phyloP scores from a whole-genome alignment of 192 early-diverging fungal species.

The Obelidium mucronatum region DNA sequence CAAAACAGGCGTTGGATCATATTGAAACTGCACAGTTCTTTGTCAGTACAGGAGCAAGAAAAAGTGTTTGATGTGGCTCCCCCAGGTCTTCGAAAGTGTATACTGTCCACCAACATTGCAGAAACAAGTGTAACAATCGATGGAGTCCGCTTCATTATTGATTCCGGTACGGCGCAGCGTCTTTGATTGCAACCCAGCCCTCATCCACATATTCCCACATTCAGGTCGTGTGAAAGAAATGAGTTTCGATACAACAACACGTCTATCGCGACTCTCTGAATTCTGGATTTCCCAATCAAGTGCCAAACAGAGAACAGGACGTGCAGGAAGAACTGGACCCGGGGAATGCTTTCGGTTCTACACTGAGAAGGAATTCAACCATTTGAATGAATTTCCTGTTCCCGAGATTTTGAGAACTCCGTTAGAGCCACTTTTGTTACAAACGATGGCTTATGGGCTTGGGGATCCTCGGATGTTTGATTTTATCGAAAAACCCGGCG shows the following conservation, averaged over 20 bases:
- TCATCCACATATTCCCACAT: no score
- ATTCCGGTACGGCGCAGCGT: no score
- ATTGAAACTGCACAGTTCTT: slow-evolving; percentile 65
- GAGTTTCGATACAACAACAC: slow-evolving; percentile 59
- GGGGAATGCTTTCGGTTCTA: slow-evolving; percentile 69
- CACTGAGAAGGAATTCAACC: slow-evolving; percentile 62
- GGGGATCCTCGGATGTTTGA: slow-evolving; percentile 71
- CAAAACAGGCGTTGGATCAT: slow-evolving; percentile 72
- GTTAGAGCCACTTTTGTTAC: slow-evolving; percentile 63
- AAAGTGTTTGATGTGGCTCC: slow-evolving; percentile 73
- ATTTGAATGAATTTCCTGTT: slow-evolving; percentile 69
- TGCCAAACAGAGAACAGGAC: slow-evolving; percentile 70
- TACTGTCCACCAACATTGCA: slow-evolving; percentile 68
- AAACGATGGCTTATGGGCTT: slow-evolving; percentile 65
- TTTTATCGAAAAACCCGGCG: slow-evolving; percentile 65
- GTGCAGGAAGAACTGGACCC: slow-evolving; percentile 54
- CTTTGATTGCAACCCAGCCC: no score
- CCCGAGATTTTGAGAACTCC: slow-evolving; percentile 72
- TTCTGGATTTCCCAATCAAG: slow-evolving; percentile 74
- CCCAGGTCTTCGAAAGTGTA: slow-evolving; percentile 64
- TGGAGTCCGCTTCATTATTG: slow-evolving; percentile 71
- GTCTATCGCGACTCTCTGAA: slow-evolving; percentile 65
- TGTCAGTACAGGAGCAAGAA: slow-evolving; percentile 72
- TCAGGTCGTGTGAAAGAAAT: slow-evolving; percentile 76
- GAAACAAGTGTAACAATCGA: slow-evolving; percentile 58